These are phyloP conservation scores for Phytophthora fragariaefolia DNA, from an alignment of 352 stramenopile genomes.

Conservation along the genomic window DNA sequence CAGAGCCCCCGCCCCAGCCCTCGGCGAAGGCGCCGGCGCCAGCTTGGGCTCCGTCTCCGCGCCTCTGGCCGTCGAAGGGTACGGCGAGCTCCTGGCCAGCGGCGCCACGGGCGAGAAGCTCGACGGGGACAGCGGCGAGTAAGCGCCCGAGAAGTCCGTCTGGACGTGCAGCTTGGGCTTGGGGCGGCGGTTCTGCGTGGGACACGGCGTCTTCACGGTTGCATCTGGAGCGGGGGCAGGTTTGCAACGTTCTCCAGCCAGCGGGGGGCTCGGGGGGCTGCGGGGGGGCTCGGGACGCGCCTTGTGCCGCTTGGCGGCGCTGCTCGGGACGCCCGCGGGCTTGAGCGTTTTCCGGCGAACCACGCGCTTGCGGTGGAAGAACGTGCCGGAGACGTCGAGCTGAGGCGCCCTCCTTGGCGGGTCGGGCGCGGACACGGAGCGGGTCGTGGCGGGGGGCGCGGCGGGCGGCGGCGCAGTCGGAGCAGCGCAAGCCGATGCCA, in stretches of 20 bases:
- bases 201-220: background rate
- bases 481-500: constrained; percentile 12
- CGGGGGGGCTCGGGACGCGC: constrained; percentile 8
- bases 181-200: constrained; percentile 12
- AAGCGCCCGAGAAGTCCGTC: constrained; percentile 37
- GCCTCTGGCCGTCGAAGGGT: constrained; percentile 22
- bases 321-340: constrained; percentile 16
- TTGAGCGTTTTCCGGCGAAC: constrained; percentile 28
- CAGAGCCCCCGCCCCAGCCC: background rate
- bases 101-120: constrained; percentile 34
- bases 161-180: constrained; percentile 42
- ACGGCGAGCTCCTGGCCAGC: constrained; percentile 36
- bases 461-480: constrained; percentile 15
- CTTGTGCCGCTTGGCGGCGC: constrained; percentile 28
- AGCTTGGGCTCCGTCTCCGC: constrained; percentile 18
- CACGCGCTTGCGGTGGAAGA: constrained; percentile 36
- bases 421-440: background rate
- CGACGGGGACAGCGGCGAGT: constrained; percentile 23
- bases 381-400: constrained; percentile 27
- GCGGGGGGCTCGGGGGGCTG: background rate
- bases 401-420: constrained; percentile 7
- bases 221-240: background rate
- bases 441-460: background rate
- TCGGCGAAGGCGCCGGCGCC: constrained; percentile 4
- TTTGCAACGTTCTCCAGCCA: background rate